These are phyloP conservation scores for Diaporthe destruens DNA, from an alignment of 2,329 filamentous ascomycete genomes.

Conservation along the genomic window DNA sequence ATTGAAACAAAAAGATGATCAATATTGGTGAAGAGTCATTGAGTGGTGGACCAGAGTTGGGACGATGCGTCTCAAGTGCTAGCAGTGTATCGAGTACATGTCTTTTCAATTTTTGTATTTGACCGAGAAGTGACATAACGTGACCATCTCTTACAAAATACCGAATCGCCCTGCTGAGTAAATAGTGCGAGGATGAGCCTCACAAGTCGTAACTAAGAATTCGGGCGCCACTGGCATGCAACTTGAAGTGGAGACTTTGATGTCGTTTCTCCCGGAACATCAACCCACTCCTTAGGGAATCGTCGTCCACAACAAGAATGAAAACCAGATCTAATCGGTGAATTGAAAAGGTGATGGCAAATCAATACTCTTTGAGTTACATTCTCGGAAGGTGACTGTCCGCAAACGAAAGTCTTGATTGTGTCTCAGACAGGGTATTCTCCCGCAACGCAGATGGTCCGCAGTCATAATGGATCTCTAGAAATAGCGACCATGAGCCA, in stretches of 20 bases:
- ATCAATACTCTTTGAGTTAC: background rate
- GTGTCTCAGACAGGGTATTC: background rate
- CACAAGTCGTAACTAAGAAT: background rate
- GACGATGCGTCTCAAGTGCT: too few species aligned
- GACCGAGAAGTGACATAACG: background rate
- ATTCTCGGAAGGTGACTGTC: constrained; percentile 1
- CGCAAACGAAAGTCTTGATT: background rate
- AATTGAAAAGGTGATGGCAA: background rate
- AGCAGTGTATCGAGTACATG: too few species aligned
- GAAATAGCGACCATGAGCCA: background rate
- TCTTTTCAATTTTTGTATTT: too few species aligned
- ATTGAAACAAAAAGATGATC: background rate
- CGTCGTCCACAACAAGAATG: too few species aligned
- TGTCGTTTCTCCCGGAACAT: background rate
- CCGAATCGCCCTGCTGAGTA: too few species aligned
- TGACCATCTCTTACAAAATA: background rate
- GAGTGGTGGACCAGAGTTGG: background rate
- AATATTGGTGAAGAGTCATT: background rate
- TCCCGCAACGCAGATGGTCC: background rate
- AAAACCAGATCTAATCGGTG: background rate
- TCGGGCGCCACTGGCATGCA: too few species aligned
- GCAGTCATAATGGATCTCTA: background rate
- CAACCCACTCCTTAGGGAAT: too few species aligned
- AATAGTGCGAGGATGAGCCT: too few species aligned
- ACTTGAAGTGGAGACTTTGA: too few species aligned